phyloP scores from a whole-genome alignment of 768 basidiomycete genomes.

The Leccinum subtestaceum region DNA sequence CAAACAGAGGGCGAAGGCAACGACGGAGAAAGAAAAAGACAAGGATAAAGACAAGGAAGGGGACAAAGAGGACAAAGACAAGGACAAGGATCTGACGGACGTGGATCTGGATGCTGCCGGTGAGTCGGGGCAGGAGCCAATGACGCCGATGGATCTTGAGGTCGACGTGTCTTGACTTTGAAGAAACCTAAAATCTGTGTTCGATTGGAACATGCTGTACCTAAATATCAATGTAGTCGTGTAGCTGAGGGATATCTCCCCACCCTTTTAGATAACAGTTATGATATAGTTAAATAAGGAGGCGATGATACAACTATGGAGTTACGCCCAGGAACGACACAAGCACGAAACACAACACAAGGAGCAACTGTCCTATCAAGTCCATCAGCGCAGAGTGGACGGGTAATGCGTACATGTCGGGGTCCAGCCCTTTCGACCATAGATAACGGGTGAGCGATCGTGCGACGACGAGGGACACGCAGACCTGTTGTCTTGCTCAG shows the following conservation, averaged over 20 bases:
- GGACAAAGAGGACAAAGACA: constrained; percentile 15
- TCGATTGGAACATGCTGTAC: not conserved
- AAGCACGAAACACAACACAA: constrained; percentile 74
- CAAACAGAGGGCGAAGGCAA: constrained; percentile 21
- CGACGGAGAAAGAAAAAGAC: constrained; percentile 29
- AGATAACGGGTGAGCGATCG: constrained; percentile 67
- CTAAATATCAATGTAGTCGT: not conserved
- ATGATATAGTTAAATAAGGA: not conserved
- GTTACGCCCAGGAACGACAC: constrained; percentile 44
- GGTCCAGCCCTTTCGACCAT: constrained; percentile 77
- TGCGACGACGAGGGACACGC: constrained; percentile 66
- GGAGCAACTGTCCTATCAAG: constrained; percentile 74
- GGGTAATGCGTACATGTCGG: constrained; percentile 92
- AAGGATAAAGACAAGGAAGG: constrained; percentile 12
- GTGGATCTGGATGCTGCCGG: constrained; percentile 30
- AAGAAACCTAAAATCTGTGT: constrained; percentile 23
- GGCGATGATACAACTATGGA: constrained; percentile 5
- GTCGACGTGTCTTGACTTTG: constrained; percentile 41
- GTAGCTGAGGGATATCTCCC: not conserved
- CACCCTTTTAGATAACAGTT: not conserved
- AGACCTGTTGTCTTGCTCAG: constrained; percentile 47
- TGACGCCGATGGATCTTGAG: constrained; percentile 38
- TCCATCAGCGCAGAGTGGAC: constrained; percentile 89
- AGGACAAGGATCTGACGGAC: constrained; percentile 27
- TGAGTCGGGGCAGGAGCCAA: constrained; percentile 34